These are phyloP conservation scores for Dentipellis fragilis DNA, from an alignment of 768 basidiomycete species.

Conservation along the genomic window DNA sequence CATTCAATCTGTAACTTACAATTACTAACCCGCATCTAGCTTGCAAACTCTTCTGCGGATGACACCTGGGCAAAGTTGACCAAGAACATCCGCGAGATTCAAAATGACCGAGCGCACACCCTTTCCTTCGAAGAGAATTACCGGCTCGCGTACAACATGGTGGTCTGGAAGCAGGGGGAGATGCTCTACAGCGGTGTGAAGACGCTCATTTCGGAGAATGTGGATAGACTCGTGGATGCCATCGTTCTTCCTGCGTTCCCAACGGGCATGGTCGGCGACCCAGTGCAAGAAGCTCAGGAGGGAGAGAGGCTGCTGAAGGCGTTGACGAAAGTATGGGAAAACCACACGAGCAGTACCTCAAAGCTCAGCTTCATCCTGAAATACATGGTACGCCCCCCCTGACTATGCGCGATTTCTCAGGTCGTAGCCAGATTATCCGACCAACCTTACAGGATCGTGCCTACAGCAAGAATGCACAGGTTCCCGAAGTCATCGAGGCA, in stretches of 20 bases:
- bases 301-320: constrained; percentile 81
- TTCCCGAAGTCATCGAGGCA: constrained; percentile 74
- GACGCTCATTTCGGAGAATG: constrained; percentile 69
- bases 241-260: constrained; percentile 81
- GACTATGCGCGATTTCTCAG: not conserved
- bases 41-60: constrained; percentile 67
- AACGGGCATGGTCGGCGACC: constrained; percentile 52
- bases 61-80: constrained; percentile 78
- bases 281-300: constrained; percentile 69
- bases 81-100: constrained; percentile 86
- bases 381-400: constrained; percentile 68
- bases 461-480: constrained; percentile 61
- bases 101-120: constrained; percentile 83
- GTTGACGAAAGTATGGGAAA: constrained; percentile 82
- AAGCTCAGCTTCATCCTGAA: constrained; percentile 85
- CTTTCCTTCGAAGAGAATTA: constrained; percentile 92
- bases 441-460: constrained; percentile 67
- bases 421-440: constrained; percentile 10
- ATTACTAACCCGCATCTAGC: constrained; percentile 29
- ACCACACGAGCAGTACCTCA: constrained; percentile 81
- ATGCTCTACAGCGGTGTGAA: constrained; percentile 81
- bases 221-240: constrained; percentile 67
- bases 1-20: not conserved
- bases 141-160: constrained; percentile 90
- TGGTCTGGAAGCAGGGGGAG: constrained; percentile 76